These are phyloP conservation scores for Sanghuangporus sanghuang DNA, from an alignment of 1,284 basidiomycete species.

Conservation along the genomic window DNA sequence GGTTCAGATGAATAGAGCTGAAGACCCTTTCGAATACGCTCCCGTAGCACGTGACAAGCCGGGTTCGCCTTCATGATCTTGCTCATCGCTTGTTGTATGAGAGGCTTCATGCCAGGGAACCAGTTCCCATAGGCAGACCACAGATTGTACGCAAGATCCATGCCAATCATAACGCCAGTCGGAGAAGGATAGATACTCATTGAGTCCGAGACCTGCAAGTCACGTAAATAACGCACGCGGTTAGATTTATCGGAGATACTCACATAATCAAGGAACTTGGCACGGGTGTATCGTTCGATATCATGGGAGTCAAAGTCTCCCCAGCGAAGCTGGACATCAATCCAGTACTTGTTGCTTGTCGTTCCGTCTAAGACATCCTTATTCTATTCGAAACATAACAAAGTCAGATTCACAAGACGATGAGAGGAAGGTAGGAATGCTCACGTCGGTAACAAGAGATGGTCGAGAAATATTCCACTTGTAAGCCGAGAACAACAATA, in stretches of 20 bases:
- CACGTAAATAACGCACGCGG: slow-evolving; percentile 15
- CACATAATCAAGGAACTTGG: slow-evolving; percentile 96
- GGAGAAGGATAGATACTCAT: slow-evolving; percentile 99
- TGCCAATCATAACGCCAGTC: slow-evolving; percentile 97
- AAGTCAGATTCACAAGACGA: neutral
- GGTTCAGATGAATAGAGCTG: slow-evolving; percentile 99
- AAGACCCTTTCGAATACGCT: slow-evolving; percentile 97
- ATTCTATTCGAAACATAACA: slow-evolving; percentile 39
- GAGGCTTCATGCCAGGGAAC: slow-evolving; percentile 98
- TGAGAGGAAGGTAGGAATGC: slow-evolving; percentile 26
- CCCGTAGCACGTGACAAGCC: slow-evolving; percentile 95
- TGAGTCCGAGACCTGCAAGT: slow-evolving; percentile 73
- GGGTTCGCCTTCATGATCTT: slow-evolving; percentile 99
- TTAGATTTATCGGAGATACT: neutral
- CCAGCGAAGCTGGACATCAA: slow-evolving; percentile 97
- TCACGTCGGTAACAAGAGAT: slow-evolving; percentile 89
- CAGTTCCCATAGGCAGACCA: slow-evolving; percentile 99
- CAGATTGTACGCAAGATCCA: slow-evolving; percentile 97
- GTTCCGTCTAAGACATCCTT: slow-evolving; percentile 97
- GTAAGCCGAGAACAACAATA: slow-evolving; percentile 94
- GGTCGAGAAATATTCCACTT: slow-evolving; percentile 99
- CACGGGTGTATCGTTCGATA: slow-evolving; percentile 94
- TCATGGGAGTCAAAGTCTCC: slow-evolving; percentile 99
- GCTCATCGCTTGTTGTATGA: slow-evolving; percentile 98
- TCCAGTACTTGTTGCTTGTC: slow-evolving; percentile 98